Conservation (phyloP, 345 rosid genomes). For the Ailanthus altissimus region DNA sequence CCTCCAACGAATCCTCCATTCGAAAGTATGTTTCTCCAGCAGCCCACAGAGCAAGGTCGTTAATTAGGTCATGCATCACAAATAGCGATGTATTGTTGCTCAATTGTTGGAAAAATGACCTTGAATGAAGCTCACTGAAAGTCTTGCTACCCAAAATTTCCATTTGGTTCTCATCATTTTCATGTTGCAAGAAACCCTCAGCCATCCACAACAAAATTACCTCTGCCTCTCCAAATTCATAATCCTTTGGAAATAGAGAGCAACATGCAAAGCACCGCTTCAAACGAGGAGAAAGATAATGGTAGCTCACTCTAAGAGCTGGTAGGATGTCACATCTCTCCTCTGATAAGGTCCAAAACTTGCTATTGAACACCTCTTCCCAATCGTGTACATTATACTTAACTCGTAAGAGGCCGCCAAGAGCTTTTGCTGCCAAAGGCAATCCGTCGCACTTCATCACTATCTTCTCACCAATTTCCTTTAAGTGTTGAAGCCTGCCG, state of each 20-base stretch:
- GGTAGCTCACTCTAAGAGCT: constrained; percentile 9
- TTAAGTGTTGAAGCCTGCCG: background rate
- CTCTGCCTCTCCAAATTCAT: constrained; percentile 22
- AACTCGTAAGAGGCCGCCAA: background rate
- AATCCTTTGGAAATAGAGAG: constrained; percentile 13
- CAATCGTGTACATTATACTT: background rate
- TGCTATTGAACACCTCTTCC: background rate
- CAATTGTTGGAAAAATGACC: constrained; percentile 22
- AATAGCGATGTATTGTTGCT: background rate
- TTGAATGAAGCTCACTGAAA: background rate
- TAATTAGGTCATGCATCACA: constrained; percentile 27
- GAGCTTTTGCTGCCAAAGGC: constrained; percentile 3
- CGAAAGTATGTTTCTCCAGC: background rate
- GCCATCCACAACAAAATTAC: constrained; percentile 23
- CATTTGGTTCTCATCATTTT: background rate
- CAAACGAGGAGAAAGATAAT: background rate
- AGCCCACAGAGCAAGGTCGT: constrained; percentile 24
- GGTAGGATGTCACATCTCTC: background rate
- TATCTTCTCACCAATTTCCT: constrained; percentile 8
- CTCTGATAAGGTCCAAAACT: constrained; percentile 7
- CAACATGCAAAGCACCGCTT: constrained; percentile 23
- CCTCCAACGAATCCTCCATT: background rate
- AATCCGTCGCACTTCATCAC: background rate
- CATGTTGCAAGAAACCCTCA: constrained; percentile 10
- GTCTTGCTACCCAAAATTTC: constrained; percentile 10